A percentile compares a stretch with the other conserved stretches of the same genome.
These are phyloP conservation scores for Thelephora terrestris DNA, from an alignment of 1,284 basidiomycete genomes.

Conservation along the genomic window DNA sequence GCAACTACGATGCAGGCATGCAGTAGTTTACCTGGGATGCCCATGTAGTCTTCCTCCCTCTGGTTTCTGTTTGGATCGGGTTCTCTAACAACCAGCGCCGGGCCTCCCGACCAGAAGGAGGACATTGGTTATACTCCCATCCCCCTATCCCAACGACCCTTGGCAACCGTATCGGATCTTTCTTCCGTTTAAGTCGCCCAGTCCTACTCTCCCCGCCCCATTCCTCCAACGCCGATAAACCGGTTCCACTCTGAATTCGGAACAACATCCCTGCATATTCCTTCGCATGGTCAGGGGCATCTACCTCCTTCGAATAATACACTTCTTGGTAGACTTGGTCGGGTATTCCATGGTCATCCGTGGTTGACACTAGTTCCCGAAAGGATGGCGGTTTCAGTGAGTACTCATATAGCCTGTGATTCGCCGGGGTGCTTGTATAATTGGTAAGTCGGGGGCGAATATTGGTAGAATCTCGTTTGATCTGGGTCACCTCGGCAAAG, in stretches of 20 bases:
- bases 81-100: conserved; percentile 40
- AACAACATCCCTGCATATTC: conserved; percentile 80
- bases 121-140: conserved; percentile 70
- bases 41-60: conserved; percentile 13
- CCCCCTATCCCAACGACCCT: conserved; percentile 31
- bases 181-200: background rate
- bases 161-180: background rate
- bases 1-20: background rate
- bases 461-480: too few relatives aligned
- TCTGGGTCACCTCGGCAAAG: too few relatives aligned
- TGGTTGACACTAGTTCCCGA: conserved; percentile 38
- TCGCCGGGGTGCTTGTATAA: too few relatives aligned
- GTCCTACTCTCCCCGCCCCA: conserved; percentile 28
- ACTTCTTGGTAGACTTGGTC: conserved; percentile 66
- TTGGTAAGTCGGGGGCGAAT: too few relatives aligned
- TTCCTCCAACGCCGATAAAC: conserved; percentile 39
- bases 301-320: conserved; percentile 66
- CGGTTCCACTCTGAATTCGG: conserved; percentile 51
- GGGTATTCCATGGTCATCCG: conserved; percentile 46
- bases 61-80: conserved; percentile 1
- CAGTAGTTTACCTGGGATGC: conserved; percentile 42
- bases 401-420: conserved; percentile 35
- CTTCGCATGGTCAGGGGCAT: conserved; percentile 59
- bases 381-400: conserved; percentile 42
- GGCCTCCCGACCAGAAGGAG: conserved; percentile 47